Evolutionary conservation across 108 stramenopile genomes (phyloP).

Genomic region (Cyclotella distinguenda): DNA sequence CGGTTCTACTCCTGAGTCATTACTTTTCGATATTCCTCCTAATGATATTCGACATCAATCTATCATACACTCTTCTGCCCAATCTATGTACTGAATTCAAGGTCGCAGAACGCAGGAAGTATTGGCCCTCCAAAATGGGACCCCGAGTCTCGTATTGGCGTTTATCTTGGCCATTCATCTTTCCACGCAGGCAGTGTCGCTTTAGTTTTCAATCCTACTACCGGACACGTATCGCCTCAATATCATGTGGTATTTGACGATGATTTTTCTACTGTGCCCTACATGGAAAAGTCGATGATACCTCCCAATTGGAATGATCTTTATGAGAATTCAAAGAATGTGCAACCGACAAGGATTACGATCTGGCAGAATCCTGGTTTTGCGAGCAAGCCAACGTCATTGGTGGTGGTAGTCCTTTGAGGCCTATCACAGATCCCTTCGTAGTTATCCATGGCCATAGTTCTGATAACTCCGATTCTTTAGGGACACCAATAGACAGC

Average conservation of each 20-base stretch:
- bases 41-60: background rate
- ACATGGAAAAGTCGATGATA: background rate
- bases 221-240: constrained; percentile 33
- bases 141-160: constrained; percentile 18
- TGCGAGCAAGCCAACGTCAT: too few relatives aligned
- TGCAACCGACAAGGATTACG: background rate
- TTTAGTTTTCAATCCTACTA: constrained; percentile 31
- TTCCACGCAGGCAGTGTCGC: constrained; percentile 25
- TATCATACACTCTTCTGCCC: constrained; percentile 15
- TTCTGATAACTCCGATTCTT: too few relatives aligned
- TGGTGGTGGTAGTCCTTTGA: too few relatives aligned
- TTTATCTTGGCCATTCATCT: constrained; percentile 34
- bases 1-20: background rate
- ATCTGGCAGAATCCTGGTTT: constrained; percentile 8
- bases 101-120: constrained; percentile 5
- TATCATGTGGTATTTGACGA: constrained; percentile 38
- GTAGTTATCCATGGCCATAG: too few relatives aligned
- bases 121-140: constrained; percentile 38
- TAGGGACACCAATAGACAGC: too few relatives aligned
- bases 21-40: background rate
- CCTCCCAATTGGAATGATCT: constrained; percentile 18
- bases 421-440: too few relatives aligned
- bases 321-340: constrained; percentile 2
- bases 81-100: constrained; percentile 17
- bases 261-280: constrained; percentile 24